These are phyloP conservation scores for Remersonia thermophila DNA, from an alignment of 2,329 filamentous ascomycete species.

Conservation along the genomic window DNA sequence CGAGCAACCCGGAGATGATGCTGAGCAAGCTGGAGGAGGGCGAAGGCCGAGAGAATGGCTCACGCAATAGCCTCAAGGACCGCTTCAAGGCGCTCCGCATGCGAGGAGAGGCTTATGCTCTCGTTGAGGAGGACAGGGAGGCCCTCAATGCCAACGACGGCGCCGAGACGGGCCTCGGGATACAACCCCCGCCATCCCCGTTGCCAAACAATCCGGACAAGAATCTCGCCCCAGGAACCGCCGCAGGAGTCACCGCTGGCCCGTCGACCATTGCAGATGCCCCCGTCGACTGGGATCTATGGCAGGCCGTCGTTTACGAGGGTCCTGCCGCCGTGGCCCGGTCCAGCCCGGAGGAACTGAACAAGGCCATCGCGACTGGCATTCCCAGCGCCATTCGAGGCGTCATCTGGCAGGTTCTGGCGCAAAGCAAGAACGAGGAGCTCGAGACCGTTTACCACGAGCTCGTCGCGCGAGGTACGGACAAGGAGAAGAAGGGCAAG, in stretches of 20 bases:
- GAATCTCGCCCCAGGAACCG: slow-evolving; percentile 71
- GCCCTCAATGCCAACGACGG: slow-evolving; percentile 22
- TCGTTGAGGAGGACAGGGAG: slow-evolving; percentile 42
- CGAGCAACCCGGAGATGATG: slow-evolving; percentile 72
- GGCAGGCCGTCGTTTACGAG: slow-evolving; percentile 92
- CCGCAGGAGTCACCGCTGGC: slow-evolving; percentile 65
- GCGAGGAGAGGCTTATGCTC: slow-evolving; percentile 56
- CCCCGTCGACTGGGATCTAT: slow-evolving; percentile 96
- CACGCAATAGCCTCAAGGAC: slow-evolving; percentile 58
- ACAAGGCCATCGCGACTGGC: slow-evolving; percentile 78
- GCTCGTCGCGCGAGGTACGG: slow-evolving; percentile 65
- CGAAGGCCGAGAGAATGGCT: slow-evolving; percentile 36
- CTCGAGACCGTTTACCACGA: slow-evolving; percentile 80
- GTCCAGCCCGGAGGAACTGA: slow-evolving; percentile 80
- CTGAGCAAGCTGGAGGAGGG: slow-evolving; percentile 66
- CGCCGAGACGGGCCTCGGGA: slow-evolving; percentile 18
- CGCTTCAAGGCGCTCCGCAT: slow-evolving; percentile 67
- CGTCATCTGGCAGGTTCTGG: slow-evolving; percentile 97
- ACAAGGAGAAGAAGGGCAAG: slow-evolving; percentile 56
- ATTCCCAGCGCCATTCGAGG: slow-evolving; percentile 92
- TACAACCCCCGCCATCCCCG: slow-evolving; percentile 28
- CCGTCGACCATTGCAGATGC: slow-evolving; percentile 57
- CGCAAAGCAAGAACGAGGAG: slow-evolving; percentile 87
- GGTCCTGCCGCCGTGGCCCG: slow-evolving; percentile 79
- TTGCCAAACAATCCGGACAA: slow-evolving; percentile 54